Percentiles rank a stretch among this genome's conserved stretches.
Conservation (phyloP, 148 eudicot species). For the Salicornia ramosissima region DNA sequence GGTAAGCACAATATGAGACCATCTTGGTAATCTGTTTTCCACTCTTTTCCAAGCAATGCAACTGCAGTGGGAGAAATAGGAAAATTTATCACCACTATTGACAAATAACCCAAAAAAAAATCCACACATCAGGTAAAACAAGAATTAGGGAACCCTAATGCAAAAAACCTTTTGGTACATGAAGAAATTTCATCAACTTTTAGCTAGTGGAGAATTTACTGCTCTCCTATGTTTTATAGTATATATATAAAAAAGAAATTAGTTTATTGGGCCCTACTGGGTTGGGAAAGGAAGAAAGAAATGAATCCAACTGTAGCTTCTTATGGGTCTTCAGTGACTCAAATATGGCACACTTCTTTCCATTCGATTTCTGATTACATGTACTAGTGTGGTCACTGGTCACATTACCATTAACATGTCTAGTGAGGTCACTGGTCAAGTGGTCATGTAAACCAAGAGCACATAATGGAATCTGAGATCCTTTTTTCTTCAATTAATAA, state of each 20-base stretch:
- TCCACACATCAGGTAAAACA: slow-evolving; percentile 3
- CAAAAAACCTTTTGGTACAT: neutral
- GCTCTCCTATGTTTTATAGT: neutral
- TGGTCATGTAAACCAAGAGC: neutral
- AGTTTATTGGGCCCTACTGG: no score
- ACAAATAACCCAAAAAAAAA: slow-evolving; percentile 1
- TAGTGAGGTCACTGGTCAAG: no score
- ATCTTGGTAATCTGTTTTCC: slow-evolving; percentile 89
- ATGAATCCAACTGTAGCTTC: no score
- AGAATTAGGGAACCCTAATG: neutral
- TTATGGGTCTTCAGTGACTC: no score
- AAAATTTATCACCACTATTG: neutral
- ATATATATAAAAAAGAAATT: no score
- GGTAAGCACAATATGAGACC: slow-evolving; percentile 93
- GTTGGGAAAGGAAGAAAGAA: no score
- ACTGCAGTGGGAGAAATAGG: slow-evolving; percentile 33
- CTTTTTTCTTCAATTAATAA: neutral
- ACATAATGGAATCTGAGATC: neutral
- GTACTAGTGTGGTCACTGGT: no score
- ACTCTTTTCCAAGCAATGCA: slow-evolving; percentile 81
- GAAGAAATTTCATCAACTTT: neutral
- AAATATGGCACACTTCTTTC: no score
- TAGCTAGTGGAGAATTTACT: neutral
- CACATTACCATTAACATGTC: no score
- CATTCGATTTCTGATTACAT: no score